Conservation (phyloP, 495 filamentous ascomycete species). For the Aspergillus nanangensis region DNA sequence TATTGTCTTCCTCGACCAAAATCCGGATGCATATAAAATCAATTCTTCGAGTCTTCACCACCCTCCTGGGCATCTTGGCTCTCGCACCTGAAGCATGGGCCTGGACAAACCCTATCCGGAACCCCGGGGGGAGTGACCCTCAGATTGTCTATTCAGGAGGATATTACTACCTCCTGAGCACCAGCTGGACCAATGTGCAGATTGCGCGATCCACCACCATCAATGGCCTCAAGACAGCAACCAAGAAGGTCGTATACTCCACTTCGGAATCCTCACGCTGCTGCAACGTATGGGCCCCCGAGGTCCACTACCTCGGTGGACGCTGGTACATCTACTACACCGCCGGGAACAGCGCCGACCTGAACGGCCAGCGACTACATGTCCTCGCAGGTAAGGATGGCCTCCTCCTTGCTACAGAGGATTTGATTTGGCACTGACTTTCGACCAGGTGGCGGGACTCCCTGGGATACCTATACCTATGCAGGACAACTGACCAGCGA, state of each 20-base stretch:
- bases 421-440: too few species aligned
- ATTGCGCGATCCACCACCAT: constrained; percentile 47
- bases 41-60: too few species aligned
- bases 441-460: constrained; percentile 36
- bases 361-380: constrained; percentile 11
- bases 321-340: constrained; percentile 15
- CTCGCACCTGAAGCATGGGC: too few species aligned
- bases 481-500: constrained; percentile 15
- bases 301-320: constrained; percentile 39
- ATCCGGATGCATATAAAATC: too few species aligned
- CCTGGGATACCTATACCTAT: constrained; percentile 33
- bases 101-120: constrained; percentile 30
- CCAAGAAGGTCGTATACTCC: constrained; percentile 43
- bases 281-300: constrained; percentile 55
- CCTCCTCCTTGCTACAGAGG: too few species aligned
- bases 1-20: too few species aligned
- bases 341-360: constrained; percentile 6
- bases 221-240: constrained; percentile 39
- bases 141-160: constrained; percentile 42
- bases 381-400: constrained; percentile 7
- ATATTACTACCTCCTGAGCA: constrained; percentile 50
- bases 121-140: constrained; percentile 35
- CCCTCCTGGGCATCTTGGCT: too few species aligned
- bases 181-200: constrained; percentile 45
- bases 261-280: constrained; percentile 31